A percentile compares a stretch with the other conserved stretches of the same genome.
These are phyloP conservation scores for Pyrrhoderma noxium DNA, from an alignment of 1,284 basidiomycete genomes.

Conservation along the genomic window DNA sequence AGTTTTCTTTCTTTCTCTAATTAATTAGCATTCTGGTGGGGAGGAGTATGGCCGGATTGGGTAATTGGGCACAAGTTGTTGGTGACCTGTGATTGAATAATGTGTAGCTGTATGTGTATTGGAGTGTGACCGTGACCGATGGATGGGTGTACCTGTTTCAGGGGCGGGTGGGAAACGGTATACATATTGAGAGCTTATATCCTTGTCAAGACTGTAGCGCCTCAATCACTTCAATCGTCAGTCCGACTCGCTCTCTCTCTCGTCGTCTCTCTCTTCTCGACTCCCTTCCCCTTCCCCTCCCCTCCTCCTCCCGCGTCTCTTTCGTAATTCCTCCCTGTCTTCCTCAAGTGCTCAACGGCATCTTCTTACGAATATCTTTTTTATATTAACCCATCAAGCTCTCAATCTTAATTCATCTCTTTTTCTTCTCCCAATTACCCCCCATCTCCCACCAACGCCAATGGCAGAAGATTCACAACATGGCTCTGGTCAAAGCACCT, in stretches of 20 bases:
- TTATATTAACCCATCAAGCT: constrained; percentile 17
- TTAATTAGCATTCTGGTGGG: too few species aligned
- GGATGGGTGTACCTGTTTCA: too few species aligned
- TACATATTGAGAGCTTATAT: too few species aligned
- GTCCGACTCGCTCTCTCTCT: constrained; percentile 5
- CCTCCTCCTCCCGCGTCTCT: constrained; percentile 21
- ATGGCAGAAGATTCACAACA: constrained; percentile 30
- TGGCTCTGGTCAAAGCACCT: constrained; percentile 42
- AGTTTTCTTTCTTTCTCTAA: too few species aligned
- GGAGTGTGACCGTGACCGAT: too few species aligned
- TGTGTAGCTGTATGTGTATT: too few species aligned
- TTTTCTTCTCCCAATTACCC: constrained; percentile 20
- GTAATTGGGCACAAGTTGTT: too few species aligned
- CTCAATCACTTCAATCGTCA: neutral
- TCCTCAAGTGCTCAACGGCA: neutral
- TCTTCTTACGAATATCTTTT: constrained; percentile 26
- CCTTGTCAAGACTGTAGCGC: too few species aligned
- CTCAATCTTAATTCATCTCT: constrained; percentile 16
- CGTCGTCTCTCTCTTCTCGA: constrained; percentile 22
- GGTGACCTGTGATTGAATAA: too few species aligned
- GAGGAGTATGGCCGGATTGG: too few species aligned
- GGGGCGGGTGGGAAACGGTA: too few species aligned
- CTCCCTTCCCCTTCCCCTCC: constrained; percentile 15
- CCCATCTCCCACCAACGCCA: constrained; percentile 12
- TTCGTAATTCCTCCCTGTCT: neutral